Evolutionary conservation across 83 land plant species (phyloP), one percentile per base, ranked within the genome.

Genomic region (Diphasiastrum complanatum): DNA sequence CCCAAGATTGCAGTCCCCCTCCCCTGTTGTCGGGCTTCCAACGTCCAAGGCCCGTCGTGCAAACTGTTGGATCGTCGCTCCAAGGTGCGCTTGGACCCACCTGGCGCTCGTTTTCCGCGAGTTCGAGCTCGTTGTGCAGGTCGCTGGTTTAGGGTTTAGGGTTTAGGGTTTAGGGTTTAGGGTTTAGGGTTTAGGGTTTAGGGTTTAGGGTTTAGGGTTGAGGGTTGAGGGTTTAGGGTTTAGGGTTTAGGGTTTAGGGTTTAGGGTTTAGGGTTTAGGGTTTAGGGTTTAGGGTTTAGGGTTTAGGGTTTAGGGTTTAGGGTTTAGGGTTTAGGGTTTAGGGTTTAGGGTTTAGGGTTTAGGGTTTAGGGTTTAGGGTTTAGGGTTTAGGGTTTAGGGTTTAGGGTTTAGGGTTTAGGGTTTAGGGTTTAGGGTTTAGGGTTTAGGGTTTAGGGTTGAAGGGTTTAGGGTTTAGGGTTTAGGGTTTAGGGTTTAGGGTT

Each of bases 131-230:
- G n/a, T n/a, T n/a, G n/a, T n/a, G n/a, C n/a, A n/a, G n/a, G n/a
- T n/a, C n/a, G n/a, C n/a, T n/a, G 43, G 43, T 38, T 38, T 38
- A 38, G 43, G 43, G 43, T 38, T 38, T 38, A 38, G 43, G 43
- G 43, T 38, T 38, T 38, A 38, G 43, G 43, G 43, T 38, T 38
- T 38, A 38, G 43, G 43, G 43, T 14, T 14, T 14, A 38, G 43
- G 43, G 43, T 38, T 38, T 38, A 38, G 43, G 43, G 43, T 38
- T 38, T 38, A 38, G 43, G 43, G 43, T 38, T 38, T 38, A 38
- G 43, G 43, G 43, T n/a, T n/a, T n/a, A n/a, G n/a, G n/a, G n/a
- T n/a, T n/a, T n/a, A n/a, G n/a, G n/a, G n/a, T n/a, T n/a, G n/a
- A n/a, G n/a, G n/a, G n/a, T n/a, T n/a, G n/a, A n/a, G n/a, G n/a